Base-by-base conservation (phyloP, 2,329 filamentous ascomycete genomes). In the Lecanicillium sp. region DNA sequence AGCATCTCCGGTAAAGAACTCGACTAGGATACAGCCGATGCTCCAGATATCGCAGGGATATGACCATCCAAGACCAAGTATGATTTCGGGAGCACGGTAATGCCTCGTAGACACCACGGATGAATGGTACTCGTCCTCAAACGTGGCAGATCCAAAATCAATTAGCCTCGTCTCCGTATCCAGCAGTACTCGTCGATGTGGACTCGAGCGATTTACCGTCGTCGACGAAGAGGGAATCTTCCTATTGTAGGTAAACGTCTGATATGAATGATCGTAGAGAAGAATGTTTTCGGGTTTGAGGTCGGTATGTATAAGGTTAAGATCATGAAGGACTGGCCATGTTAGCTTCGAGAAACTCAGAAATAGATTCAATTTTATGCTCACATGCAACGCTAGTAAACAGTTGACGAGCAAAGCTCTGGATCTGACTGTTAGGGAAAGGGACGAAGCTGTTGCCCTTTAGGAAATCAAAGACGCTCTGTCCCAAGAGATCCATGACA, bases 331-430 rank as follows among this genome's bases (percentile, higher is more conserved):
- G 61, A 96, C 87, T 94, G 20, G 1, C 25, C 9, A 14, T 31
- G 29, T 40, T 40, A 43, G 41, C 13, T n/a, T 15, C 3, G 16
- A 11, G 12, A 4, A 16, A 37, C 22, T 5, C 28, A 9, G 3
- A 16, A 27, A 12, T 4, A 27, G 15, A 28, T n/a, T 16, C 5
- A n/a, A 8, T 29, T 22, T 18, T 18, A 14, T 29, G 78, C 86
- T 72, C 67, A 94, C 87, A 98, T 42, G 92, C 92, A 54, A 98
- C 94, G 54, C 90, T 96, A n/a, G 90, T 96, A 45, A 98, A 85
- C 13, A 98, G 70, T 58, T 98, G 92, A 35, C 90, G 80, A 34
- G 92, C 92, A 69, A 98, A 96, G 57, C 78, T 90, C 60, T 96
- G 92, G 43, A 98, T 98, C 62, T 98, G 92, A 48, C 89, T 95